These are phyloP conservation scores for Suillus paluster DNA, from an alignment of 768 basidiomycete genomes.

Conservation along the genomic window DNA sequence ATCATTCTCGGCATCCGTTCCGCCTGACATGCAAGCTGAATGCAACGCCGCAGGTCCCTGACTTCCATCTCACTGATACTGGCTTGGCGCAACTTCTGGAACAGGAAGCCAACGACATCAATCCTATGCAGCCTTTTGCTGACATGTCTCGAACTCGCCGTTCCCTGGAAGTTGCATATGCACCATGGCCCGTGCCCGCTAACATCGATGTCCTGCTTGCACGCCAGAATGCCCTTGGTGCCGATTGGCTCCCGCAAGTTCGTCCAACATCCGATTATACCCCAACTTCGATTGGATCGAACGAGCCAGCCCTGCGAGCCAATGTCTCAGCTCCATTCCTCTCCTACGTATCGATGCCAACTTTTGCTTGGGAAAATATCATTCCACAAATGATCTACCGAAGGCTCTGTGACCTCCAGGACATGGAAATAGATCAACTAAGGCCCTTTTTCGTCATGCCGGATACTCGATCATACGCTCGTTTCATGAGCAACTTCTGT, in stretches of 20 bases:
- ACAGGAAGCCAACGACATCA: too few species aligned
- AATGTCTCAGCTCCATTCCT: slow-evolving; percentile 28
- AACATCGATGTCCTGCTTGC: neutral
- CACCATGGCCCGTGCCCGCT: neutral
- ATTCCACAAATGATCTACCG: too few species aligned
- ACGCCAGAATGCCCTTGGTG: neutral
- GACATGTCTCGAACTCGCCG: too few species aligned
- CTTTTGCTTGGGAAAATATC: too few species aligned
- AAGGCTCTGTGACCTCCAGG: neutral
- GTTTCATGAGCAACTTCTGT: neutral
- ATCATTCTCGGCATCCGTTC: too few species aligned
- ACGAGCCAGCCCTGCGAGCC: neutral
- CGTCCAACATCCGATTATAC: neutral
- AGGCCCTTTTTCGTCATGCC: neutral
- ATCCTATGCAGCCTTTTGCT: too few species aligned
- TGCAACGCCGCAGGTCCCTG: neutral
- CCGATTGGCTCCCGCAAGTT: neutral
- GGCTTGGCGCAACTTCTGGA: neutral
- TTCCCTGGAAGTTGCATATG: too few species aligned
- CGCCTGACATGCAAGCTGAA: neutral
- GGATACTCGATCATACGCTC: neutral
- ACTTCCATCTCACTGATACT: neutral
- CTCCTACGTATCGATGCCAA: slow-evolving; percentile 13
- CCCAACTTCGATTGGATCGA: neutral
- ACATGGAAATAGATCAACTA: neutral